Evolutionary conservation across 1,284 basidiomycete genomes (phyloP), one percentile per base, ranked within the genome.

Genomic region (Volvariella surrecta): DNA sequence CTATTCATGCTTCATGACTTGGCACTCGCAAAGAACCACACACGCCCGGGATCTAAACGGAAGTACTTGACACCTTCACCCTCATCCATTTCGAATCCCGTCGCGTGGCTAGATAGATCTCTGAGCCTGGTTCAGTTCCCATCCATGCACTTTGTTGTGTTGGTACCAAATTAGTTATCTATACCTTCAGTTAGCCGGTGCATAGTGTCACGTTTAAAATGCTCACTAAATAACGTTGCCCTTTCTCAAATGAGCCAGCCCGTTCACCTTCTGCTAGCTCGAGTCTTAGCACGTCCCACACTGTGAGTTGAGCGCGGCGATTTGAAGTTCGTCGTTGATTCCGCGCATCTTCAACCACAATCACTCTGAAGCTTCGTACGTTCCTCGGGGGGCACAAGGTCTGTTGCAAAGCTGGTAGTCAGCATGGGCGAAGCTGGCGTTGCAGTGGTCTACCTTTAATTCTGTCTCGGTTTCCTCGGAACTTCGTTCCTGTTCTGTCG

Each of bases 301-400:
- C 74, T 0, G 85, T 93, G 39, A 96, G 53, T 56, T 89, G 84
- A 0, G 78, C 90, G 1, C 62, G 69, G 13, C 88, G 74, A 45
- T 68, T 66, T 3, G 71, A 64, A 11, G 73, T 72, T 47, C 68
- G 64, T 46, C 68, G 67, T 1, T 55, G 54, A 24, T 74, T 75
- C 20, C 66, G 67, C 4, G 83, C 80, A 57, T 98, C 95, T 48
- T 75, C 67, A 16, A 88, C 74, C 10, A 83, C 67, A 6, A 94
- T 61, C 3, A 96, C 79, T 17, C 91, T 73, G 61, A 97, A 96
- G 46, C 73, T 79, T 35, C 85, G 78, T 10, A 92, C 83, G 17
- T 86, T 68, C 9, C 94, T 78, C 1, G 81, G 75, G 2, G 93
- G 91, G 54, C 83, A 94, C 11, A 68, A 53, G 13, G 62, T 60